These are phyloP conservation scores for Juglanconis oblonga DNA, from an alignment of 2,329 filamentous ascomycete species.

Conservation along the genomic window DNA sequence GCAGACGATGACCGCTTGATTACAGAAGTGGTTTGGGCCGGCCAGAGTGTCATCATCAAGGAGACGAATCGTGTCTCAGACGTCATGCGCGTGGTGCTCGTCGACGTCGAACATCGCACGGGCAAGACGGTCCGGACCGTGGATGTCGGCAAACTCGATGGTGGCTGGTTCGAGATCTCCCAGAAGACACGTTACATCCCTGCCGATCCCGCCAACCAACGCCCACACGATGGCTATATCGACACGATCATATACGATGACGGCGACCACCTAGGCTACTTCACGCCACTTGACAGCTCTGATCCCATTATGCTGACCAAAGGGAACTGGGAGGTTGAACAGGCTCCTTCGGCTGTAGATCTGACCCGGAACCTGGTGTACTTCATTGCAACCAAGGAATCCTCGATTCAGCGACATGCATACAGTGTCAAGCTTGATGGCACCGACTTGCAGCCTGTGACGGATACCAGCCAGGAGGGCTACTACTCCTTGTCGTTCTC, in stretches of 20 bases:
- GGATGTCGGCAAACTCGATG: constrained; percentile 81
- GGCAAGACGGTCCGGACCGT: constrained; percentile 77
- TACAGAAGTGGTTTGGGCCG: constrained; percentile 90
- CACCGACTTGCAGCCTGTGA: constrained; percentile 67
- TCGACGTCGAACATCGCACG: constrained; percentile 71
- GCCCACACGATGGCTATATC: constrained; percentile 83
- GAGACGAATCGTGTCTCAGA: constrained; percentile 95
- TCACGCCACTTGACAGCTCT: constrained; percentile 78
- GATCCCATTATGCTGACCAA: constrained; percentile 83
- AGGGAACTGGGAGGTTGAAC: constrained; percentile 88
- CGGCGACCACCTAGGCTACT: constrained; percentile 90
- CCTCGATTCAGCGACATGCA: constrained; percentile 84
- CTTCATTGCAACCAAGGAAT: constrained; percentile 82
- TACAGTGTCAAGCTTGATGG: constrained; percentile 88
- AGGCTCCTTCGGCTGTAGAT: constrained; percentile 81
- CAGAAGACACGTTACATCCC: constrained; percentile 84
- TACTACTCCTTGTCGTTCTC: constrained; percentile 88
- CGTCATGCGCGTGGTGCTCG: constrained; percentile 78
- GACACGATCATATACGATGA: constrained; percentile 85
- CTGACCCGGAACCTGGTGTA: constrained; percentile 85
- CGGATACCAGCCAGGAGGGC: constrained; percentile 68
- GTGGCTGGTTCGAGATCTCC: constrained; percentile 95
- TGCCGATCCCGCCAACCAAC: constrained; percentile 72
- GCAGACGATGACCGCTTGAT: constrained; percentile 80
- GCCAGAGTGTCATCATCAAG: constrained; percentile 78